Evolutionary conservation across 768 basidiomycete species (phyloP).

Genomic region (Rhizopogon vinicolor): DNA sequence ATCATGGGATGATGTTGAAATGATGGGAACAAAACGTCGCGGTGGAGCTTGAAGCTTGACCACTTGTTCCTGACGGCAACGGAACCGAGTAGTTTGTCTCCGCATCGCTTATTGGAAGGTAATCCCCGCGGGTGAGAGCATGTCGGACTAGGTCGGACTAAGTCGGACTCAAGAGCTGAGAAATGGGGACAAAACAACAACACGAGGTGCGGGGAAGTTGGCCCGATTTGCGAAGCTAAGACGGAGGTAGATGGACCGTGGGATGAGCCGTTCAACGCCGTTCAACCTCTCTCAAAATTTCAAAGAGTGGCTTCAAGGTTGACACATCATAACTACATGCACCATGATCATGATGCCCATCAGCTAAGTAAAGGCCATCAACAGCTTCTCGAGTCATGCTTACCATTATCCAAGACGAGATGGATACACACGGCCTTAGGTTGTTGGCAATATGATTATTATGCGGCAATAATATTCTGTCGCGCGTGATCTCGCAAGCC

Average conservation of each 20-base stretch:
- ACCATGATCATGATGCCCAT: too few relatives aligned
- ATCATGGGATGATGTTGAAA: too few relatives aligned
- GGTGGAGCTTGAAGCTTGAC: too few relatives aligned
- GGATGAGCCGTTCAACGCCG: neutral
- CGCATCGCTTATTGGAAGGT: neutral
- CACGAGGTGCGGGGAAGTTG: conserved; percentile 1
- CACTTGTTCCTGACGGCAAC: neutral
- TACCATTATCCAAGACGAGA: neutral
- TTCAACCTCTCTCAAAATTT: neutral
- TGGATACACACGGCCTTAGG: neutral
- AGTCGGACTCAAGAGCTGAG: too few relatives aligned
- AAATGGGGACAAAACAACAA: neutral
- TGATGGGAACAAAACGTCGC: too few relatives aligned
- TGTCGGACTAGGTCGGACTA: neutral
- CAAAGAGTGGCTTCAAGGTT: too few relatives aligned
- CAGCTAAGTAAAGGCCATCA: neutral
- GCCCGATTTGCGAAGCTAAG: neutral
- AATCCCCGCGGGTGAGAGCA: neutral
- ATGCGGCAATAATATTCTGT: neutral
- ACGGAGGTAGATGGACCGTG: neutral
- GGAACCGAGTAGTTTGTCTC: neutral
- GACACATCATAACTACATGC: too few relatives aligned
- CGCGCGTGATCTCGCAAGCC: conserved; percentile 13
- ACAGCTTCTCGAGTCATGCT: neutral
- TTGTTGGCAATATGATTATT: too few relatives aligned